Evolutionary conservation across 805 yeast genomes (phyloP).

Genomic region (Yarrowia sp.): DNA sequence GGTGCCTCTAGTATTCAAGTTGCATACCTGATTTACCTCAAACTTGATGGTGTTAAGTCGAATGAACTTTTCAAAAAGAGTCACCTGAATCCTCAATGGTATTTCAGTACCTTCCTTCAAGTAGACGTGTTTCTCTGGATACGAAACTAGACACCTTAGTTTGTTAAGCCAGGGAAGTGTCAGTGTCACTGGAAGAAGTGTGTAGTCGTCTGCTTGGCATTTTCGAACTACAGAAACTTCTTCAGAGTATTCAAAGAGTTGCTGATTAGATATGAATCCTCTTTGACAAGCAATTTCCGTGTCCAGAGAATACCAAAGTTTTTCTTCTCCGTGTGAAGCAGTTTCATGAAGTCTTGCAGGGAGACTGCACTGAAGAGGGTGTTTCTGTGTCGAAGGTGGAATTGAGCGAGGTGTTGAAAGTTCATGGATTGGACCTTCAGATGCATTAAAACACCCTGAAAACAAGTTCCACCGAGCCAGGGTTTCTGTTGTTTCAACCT

Average conservation of each 20-base stretch:
- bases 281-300: not conserved
- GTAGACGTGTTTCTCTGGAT: not conserved
- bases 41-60: not conserved
- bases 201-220: not conserved
- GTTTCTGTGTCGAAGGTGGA: not conserved
- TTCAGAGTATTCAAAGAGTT: not conserved
- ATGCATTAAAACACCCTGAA: not conserved
- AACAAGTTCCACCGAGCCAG: not conserved
- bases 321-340: not conserved
- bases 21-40: not conserved
- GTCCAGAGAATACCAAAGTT: constrained; percentile 1
- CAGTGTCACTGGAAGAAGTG: not conserved
- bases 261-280: not conserved
- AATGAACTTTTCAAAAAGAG: constrained; percentile 1
- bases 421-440: not conserved
- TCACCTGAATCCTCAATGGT: not conserved
- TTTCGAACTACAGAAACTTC: not conserved
- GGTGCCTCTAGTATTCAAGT: not conserved
- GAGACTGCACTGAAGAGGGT: not conserved
- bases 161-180: not conserved
- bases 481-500: not conserved
- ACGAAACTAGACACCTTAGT: not conserved
- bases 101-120: not conserved
- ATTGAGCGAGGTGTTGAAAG: not conserved
- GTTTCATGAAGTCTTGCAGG: not conserved